Conservation (phyloP, 202 grass and related monocot genomes). For the Setaria italica region DNA sequence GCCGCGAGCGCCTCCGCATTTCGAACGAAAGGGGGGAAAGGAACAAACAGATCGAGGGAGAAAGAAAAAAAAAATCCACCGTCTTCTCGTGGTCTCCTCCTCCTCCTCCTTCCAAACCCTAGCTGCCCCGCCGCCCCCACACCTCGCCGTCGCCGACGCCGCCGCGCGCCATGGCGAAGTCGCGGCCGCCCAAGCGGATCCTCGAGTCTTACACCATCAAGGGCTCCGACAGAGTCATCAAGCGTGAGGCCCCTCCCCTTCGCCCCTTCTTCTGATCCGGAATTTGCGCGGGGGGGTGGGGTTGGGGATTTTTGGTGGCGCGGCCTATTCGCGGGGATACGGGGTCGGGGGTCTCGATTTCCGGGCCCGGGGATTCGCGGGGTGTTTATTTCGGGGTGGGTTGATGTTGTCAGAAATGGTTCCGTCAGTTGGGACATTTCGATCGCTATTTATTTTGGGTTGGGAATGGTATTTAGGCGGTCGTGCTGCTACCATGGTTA, state of each 20-base stretch:
- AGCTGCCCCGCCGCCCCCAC: not conserved
- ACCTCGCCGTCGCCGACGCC: constrained; percentile 18
- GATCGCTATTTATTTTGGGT: not conserved
- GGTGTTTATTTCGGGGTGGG: not conserved
- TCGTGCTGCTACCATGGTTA: not conserved
- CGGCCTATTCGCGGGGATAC: not conserved
- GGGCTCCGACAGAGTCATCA: constrained; percentile 87
- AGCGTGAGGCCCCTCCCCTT: constrained; percentile 63
- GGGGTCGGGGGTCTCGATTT: constrained; percentile 10
- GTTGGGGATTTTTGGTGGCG: not conserved
- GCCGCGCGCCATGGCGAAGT: constrained; percentile 71
- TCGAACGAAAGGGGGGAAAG: not conserved
- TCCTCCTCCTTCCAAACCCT: constrained; percentile 36
- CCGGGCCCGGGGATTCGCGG: not conserved
- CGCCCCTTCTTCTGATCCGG: not conserved
- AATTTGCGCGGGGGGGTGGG: not conserved
- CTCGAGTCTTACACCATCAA: constrained; percentile 98
- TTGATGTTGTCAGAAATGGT: constrained; percentile 38
- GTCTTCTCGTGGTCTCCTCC: constrained; percentile 2
- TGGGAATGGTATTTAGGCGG: not conserved
- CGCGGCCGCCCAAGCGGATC: constrained; percentile 75
- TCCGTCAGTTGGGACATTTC: not conserved
- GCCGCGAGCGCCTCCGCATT: constrained; percentile 28
- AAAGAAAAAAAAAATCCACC: constrained; percentile 8
- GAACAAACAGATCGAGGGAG: not conserved